These are phyloP conservation scores for Leccinum longicurvipes DNA, from an alignment of 768 basidiomycete species.

Conservation along the genomic window DNA sequence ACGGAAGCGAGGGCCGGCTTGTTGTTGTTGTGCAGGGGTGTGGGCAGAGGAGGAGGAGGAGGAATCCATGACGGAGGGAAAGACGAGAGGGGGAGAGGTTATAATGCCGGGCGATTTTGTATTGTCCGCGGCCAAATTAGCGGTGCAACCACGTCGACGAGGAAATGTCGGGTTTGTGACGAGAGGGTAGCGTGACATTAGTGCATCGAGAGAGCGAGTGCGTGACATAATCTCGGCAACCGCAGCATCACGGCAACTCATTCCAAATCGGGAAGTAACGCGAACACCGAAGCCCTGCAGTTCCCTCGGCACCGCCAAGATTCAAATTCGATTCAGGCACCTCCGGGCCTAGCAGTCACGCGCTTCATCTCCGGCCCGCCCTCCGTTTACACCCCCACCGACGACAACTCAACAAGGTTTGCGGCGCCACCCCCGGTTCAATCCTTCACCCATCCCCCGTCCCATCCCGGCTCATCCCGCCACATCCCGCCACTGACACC, in stretches of 20 bases:
- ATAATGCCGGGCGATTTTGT: constrained; percentile 24
- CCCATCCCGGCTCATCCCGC: constrained; percentile 13
- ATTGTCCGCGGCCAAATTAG: constrained; percentile 32
- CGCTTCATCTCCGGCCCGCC: constrained; percentile 18
- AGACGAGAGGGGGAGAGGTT: constrained; percentile 17
- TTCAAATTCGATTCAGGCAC: constrained; percentile 34
- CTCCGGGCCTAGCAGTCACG: no score
- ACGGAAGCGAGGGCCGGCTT: constrained; percentile 43
- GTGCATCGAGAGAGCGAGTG: constrained; percentile 18
- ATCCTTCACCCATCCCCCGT: constrained; percentile 7
- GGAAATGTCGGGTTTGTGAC: constrained; percentile 31
- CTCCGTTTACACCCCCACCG: constrained; percentile 16
- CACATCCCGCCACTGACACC: background rate
- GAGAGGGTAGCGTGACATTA: constrained; percentile 18
- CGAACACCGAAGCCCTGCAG: constrained; percentile 28
- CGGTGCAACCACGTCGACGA: constrained; percentile 36
- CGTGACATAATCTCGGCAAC: constrained; percentile 33
- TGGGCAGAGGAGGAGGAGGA: constrained; percentile 35
- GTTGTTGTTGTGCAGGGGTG: background rate
- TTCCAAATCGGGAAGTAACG: constrained; percentile 36
- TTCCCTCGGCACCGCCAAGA: constrained; percentile 47
- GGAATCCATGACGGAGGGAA: constrained; percentile 37
- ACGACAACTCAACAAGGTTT: constrained; percentile 10
- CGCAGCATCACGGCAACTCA: constrained; percentile 31
- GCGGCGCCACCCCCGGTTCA: constrained; percentile 19